Percentiles rank a stretch among this genome's conserved stretches.
Conservation (phyloP, 192 early-diverging fungal genomes). For the Gigaspora rosea region DNA sequence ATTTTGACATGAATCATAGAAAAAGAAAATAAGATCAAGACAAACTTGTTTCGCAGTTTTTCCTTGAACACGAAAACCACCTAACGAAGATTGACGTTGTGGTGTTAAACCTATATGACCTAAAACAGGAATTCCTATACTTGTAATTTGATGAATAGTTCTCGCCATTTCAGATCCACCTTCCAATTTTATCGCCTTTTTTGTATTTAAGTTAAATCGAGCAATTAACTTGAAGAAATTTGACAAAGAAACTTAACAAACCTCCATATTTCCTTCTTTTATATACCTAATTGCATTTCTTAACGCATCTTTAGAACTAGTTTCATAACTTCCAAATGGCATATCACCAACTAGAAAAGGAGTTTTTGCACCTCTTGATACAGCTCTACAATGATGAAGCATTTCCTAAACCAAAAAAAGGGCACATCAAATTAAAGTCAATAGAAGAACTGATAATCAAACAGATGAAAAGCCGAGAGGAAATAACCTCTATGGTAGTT, state of each 20-base stretch:
- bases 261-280: conserved; percentile 87
- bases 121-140: conserved; percentile 90
- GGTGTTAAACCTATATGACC: conserved; percentile 97
- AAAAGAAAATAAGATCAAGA: background rate
- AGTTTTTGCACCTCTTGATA: conserved; percentile 74
- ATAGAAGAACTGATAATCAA: background rate
- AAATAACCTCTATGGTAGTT: conserved; percentile 81
- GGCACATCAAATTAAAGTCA: background rate
- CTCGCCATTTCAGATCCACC: conserved; percentile 84
- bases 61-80: conserved; percentile 92
- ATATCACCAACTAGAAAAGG: conserved; percentile 89
- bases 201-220: background rate
- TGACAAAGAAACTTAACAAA: conserved; percentile 16
- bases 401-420: conserved; percentile 70
- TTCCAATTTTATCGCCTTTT: conserved; percentile 89
- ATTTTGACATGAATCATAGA: background rate
- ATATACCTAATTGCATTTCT: conserved; percentile 77
- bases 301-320: conserved; percentile 72
- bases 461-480: background rate
- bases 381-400: conserved; percentile 92
- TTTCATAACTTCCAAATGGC: conserved; percentile 93
- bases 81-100: conserved; percentile 82
- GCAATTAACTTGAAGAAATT: background rate
- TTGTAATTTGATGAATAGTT: conserved; percentile 75
- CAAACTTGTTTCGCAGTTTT: conserved; percentile 69